A percentile compares a stretch with the other conserved stretches of the same genome.
phyloP scores from a whole-genome alignment of 768 basidiomycete species.

The Inosperma sp. region DNA sequence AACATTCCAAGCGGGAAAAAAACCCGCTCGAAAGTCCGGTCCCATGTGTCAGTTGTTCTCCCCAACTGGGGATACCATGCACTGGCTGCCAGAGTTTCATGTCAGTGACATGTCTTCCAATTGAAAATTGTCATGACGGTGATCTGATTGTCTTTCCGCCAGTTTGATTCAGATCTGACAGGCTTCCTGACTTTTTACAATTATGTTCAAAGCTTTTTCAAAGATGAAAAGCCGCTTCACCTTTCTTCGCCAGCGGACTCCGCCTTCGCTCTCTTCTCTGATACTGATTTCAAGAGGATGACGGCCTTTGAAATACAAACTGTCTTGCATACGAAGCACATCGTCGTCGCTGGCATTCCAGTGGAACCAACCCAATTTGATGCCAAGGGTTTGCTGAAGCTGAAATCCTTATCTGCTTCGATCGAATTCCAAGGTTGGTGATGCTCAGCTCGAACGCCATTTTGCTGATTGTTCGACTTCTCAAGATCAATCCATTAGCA shows the following conservation, averaged over 20 bases:
- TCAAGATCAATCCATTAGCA: no score
- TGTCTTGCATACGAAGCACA: not conserved
- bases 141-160: not conserved
- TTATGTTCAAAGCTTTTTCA: not conserved
- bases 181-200: not conserved
- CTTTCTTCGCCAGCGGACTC: not conserved
- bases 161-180: not conserved
- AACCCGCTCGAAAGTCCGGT: not conserved
- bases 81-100: not conserved
- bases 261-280: not conserved
- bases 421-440: no score
- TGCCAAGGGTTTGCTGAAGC: no score
- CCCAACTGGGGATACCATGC: not conserved
- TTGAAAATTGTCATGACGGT: no score
- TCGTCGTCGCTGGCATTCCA: not conserved
- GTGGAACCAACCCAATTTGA: no score
- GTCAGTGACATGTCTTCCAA: no score
- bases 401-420: no score
- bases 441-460: no score
- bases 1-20: not conserved
- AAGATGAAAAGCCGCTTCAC: not conserved
- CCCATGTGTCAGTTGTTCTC: not conserved
- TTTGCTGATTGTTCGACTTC: no score
- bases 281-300: not conserved
- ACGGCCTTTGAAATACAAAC: not conserved